phyloP scores from a whole-genome alignment of 164 flowering plant genomes.

The Umbilicus rupestris region DNA sequence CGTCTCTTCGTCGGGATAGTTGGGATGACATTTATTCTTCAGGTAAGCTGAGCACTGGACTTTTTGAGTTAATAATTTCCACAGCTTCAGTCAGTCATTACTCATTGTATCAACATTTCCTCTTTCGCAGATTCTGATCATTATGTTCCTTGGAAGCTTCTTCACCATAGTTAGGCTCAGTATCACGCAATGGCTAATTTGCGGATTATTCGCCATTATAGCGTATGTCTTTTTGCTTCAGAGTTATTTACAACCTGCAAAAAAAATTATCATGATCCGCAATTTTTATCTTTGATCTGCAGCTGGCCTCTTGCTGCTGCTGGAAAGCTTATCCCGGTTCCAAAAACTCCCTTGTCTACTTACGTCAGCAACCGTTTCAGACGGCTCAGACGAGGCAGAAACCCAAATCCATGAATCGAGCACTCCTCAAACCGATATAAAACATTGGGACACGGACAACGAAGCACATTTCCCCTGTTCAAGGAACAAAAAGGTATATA shows the following conservation, averaged over 20 bases:
- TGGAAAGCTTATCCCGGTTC: constrained; percentile 60
- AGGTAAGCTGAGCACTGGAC: constrained; percentile 21
- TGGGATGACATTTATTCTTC: constrained; percentile 41
- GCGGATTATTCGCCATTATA: constrained; percentile 35
- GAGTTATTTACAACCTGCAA: background rate
- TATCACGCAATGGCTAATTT: constrained; percentile 38
- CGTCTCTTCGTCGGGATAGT: constrained; percentile 43
- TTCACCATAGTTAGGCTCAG: constrained; percentile 35
- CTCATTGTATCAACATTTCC: background rate
- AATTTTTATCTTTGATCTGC: constrained; percentile 8
- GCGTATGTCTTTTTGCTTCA: constrained; percentile 26
- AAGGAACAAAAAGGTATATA: background rate
- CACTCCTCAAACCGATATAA: background rate
- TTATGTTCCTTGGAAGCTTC: constrained; percentile 53
- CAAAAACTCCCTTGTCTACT: constrained; percentile 30
- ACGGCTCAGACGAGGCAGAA: constrained; percentile 13
- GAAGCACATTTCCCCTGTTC: background rate
- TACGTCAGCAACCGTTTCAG: constrained; percentile 23
- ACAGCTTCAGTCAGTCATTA: too few species aligned
- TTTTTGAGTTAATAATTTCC: background rate
- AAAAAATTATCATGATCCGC: background rate
- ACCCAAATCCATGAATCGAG: background rate
- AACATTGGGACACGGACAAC: background rate
- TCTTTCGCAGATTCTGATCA: constrained; percentile 36
- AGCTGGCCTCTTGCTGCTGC: constrained; percentile 64